Evolutionary conservation across 305 asterid genomes (phyloP).

Genomic region (Ruellia speciosa): DNA sequence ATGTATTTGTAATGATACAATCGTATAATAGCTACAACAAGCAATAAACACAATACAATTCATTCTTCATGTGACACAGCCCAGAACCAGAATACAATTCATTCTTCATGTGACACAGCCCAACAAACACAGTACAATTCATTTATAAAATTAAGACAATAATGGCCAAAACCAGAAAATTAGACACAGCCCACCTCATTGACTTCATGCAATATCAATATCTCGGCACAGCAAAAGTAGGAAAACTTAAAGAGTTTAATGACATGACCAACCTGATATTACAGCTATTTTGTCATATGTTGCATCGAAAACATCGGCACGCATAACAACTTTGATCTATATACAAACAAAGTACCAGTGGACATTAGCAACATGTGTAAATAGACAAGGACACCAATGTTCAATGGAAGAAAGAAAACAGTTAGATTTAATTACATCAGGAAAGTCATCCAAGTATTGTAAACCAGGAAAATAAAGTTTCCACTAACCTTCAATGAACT

Average conservation of each 20-base stretch:
- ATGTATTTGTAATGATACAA: too few relatives aligned
- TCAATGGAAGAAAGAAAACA: conserved; percentile 12
- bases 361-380: conserved; percentile 17
- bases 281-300: conserved; percentile 83
- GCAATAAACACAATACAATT: too few relatives aligned
- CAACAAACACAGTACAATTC: neutral
- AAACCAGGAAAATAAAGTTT: conserved; percentile 85
- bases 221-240: conserved; percentile 11
- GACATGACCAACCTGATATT: conserved; percentile 59
- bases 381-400: neutral
- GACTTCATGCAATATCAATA: neutral
- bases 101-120: too few relatives aligned
- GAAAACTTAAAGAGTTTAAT: conserved; percentile 20
- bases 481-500: conserved; percentile 96
- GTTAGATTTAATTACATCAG: conserved; percentile 42
- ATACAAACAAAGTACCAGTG: conserved; percentile 15
- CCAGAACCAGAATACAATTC: too few relatives aligned
- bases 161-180: conserved; percentile 3
- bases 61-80: too few relatives aligned
- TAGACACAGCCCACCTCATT: conserved; percentile 14
- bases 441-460: conserved; percentile 97
- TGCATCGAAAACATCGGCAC: conserved; percentile 76
- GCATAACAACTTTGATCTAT: conserved; percentile 89
- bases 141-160: neutral
- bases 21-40: too few relatives aligned